These are phyloP conservation scores for Paecilomyces dactylethromorphus DNA, from an alignment of 2,329 filamentous ascomycete genomes.

Conservation along the genomic window DNA sequence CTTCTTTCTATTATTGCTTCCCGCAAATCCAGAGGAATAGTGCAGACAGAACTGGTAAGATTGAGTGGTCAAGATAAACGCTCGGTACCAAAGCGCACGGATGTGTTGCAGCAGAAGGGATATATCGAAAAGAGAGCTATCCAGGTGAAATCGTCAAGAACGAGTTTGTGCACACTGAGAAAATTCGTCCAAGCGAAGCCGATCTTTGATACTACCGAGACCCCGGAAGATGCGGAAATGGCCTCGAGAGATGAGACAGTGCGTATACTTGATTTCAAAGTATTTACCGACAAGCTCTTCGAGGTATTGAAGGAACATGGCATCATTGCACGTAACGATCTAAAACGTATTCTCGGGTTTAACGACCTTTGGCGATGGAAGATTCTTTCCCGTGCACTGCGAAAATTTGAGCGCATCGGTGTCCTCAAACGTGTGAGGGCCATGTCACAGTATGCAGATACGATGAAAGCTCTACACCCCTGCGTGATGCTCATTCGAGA, in stretches of 20 bases:
- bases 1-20: constrained; percentile 54
- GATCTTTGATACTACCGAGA: constrained; percentile 8
- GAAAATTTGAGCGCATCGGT: constrained; percentile 40
- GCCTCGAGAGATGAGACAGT: constrained; percentile 9
- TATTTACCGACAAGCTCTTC: constrained; percentile 44
- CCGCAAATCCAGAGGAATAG: constrained; percentile 47
- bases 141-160: constrained; percentile 43
- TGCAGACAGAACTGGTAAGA: constrained; percentile 50
- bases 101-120: constrained; percentile 49
- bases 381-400: constrained; percentile 36
- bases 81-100: constrained; percentile 56
- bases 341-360: constrained; percentile 43
- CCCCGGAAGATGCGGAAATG: constrained; percentile 8
- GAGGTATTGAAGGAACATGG: constrained; percentile 42
- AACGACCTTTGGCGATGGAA: constrained; percentile 31
- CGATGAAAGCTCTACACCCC: constrained; percentile 28
- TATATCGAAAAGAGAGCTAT: constrained; percentile 55
- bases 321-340: constrained; percentile 47
- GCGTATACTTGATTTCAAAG: constrained; percentile 42
- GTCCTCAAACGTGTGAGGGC: constrained; percentile 39
- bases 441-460: constrained; percentile 33
- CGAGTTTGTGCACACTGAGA: constrained; percentile 51
- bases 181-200: constrained; percentile 33
- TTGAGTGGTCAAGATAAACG: constrained; percentile 58
- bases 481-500: constrained; percentile 40